Percentiles rank a stretch among this genome's conserved stretches.
Conservation (phyloP, 2,329 filamentous ascomycete species). For the Aspergillus pseudoglaucus region DNA sequence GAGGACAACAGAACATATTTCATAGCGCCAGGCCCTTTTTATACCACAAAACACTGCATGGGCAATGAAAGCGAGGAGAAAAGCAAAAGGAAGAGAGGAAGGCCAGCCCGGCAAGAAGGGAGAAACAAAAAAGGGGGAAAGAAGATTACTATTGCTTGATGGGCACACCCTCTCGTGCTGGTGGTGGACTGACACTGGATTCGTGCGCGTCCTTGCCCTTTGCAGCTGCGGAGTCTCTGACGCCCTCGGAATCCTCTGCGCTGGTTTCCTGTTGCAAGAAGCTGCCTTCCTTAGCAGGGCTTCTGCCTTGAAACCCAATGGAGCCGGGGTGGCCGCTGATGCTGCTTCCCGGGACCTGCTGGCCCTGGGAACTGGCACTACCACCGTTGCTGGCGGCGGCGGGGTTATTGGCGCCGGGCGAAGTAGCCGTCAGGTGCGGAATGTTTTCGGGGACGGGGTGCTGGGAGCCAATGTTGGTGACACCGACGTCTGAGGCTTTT, state of each 20-base stretch:
- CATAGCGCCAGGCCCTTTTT: conserved; percentile 31
- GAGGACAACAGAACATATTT: conserved; percentile 10
- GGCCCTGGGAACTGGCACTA: conserved; percentile 26
- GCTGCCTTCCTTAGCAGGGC: conserved; percentile 85
- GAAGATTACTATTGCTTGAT: conserved; percentile 51
- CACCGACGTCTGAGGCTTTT: conserved; percentile 89
- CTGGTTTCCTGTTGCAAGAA: conserved; percentile 79
- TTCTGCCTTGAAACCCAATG: conserved; percentile 54
- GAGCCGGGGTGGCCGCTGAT: conserved; percentile 35
- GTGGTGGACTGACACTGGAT: conserved; percentile 41
- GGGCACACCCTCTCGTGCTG: conserved; percentile 51
- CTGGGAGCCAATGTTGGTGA: conserved; percentile 87
- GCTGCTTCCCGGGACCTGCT: conserved; percentile 37
- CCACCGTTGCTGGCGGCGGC: conserved; percentile 25
- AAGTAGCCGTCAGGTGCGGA: conserved; percentile 73
- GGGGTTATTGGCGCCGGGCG: conserved; percentile 33
- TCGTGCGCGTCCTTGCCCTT: conserved; percentile 42
- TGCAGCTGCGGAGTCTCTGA: conserved; percentile 25
- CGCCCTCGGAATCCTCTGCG: conserved; percentile 42
- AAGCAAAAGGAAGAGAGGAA: conserved; percentile 5
- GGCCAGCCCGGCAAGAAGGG: neutral
- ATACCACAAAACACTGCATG: conserved; percentile 15
- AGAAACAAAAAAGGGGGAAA: neutral
- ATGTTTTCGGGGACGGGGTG: conserved; percentile 95
- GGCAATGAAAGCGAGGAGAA: conserved; percentile 5